A percentile compares a stretch with the other conserved stretches of the same genome.
Evolutionary conservation across 805 yeast genomes (phyloP).

Genomic region (Saccharomyces jurei): DNA sequence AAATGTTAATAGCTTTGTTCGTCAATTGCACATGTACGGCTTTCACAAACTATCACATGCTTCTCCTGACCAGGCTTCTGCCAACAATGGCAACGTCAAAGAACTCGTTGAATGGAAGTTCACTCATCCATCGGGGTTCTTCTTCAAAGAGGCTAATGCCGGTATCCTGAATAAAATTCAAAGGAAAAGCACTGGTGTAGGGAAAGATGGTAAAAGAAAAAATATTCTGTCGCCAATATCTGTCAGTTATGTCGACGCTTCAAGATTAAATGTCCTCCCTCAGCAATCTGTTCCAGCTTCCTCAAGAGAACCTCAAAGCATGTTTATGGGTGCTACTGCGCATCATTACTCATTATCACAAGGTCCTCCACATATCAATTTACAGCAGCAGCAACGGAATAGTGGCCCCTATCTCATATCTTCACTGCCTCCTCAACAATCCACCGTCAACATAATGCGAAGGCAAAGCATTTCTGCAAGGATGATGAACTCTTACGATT

Average conservation of each 20-base stretch:
- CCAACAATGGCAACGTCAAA: constrained; percentile 5
- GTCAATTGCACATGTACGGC: constrained; percentile 94
- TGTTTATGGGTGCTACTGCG: not conserved
- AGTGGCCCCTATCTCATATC: not conserved
- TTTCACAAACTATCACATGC: constrained; percentile 60
- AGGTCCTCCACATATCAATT: not conserved
- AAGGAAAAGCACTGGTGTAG: constrained; percentile 26
- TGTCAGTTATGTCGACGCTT: constrained; percentile 19
- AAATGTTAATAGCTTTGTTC: constrained; percentile 84
- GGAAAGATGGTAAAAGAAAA: constrained; percentile 27
- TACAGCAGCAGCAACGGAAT: not conserved
- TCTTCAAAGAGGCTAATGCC: constrained; percentile 18
- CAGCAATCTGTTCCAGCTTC: not conserved
- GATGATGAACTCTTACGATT: not conserved
- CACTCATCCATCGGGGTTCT: constrained; percentile 25
- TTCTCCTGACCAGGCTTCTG: constrained; percentile 2
- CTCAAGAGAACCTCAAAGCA: not conserved
- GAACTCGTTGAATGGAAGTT: constrained; percentile 23
- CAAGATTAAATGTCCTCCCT: not conserved
- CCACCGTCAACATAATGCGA: not conserved
- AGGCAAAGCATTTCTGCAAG: not conserved
- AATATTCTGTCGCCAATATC: constrained; percentile 25
- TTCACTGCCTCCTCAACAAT: not conserved
- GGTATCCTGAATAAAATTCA: constrained; percentile 22
- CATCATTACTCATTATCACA: not conserved